phyloP scores from a whole-genome alignment of 306 rosid species.

The Senna tora region DNA sequence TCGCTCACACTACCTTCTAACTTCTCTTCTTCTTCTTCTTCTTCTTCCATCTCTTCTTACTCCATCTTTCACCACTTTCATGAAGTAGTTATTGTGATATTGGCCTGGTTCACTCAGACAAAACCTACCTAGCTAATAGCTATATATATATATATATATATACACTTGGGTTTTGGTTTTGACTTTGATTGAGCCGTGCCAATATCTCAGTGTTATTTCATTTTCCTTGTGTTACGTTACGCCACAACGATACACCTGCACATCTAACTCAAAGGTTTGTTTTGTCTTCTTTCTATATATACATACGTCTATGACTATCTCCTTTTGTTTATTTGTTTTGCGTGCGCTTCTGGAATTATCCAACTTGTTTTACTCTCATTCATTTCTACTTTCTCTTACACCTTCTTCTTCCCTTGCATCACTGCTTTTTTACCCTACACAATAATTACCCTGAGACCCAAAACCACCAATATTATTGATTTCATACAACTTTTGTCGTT shows the following conservation, averaged over 20 bases:
- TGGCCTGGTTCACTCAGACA: slow-evolving; percentile 84
- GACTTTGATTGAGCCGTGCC: slow-evolving; percentile 84
- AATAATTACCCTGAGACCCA: not conserved
- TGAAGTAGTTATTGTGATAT: slow-evolving; percentile 66
- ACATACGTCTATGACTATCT: not conserved
- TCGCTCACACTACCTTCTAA: slow-evolving; percentile 43
- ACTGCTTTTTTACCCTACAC: not conserved
- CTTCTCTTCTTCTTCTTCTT: no score
- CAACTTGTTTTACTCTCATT: not conserved
- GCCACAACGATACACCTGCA: not conserved
- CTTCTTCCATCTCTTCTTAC: slow-evolving; percentile 15
- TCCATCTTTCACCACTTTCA: not conserved
- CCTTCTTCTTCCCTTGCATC: not conserved
- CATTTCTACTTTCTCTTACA: not conserved
- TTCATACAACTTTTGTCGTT: not conserved
- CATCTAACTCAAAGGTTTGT: slow-evolving; percentile 31
- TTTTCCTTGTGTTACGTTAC: not conserved
- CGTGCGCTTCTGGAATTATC: not conserved
- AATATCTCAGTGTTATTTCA: slow-evolving; percentile 69
- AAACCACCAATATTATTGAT: not conserved
- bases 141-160: no score
- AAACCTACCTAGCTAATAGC: no score
- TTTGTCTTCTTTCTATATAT: not conserved
- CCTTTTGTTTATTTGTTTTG: no score
- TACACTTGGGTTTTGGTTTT: slow-evolving; percentile 20